phyloP scores from a whole-genome alignment of 768 basidiomycete genomes.

The Epithele typhae region DNA sequence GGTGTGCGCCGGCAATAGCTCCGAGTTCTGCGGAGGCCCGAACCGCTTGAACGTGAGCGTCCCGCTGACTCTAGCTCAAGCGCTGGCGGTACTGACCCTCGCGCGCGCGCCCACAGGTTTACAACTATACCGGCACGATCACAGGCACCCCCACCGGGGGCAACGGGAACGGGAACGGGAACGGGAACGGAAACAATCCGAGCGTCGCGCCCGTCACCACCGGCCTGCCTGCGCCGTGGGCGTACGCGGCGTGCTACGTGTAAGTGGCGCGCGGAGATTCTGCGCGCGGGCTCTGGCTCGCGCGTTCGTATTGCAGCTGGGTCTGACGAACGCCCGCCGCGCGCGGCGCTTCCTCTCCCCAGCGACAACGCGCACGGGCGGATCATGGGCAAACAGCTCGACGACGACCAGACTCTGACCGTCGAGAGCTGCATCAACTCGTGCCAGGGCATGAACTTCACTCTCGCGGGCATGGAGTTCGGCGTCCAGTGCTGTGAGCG shows the following conservation, averaged over 20 bases:
- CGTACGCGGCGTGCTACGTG: slow-evolving; percentile 66
- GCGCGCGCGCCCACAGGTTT: slow-evolving; percentile 26
- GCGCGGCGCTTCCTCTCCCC: neutral
- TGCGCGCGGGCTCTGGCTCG: too few relatives aligned
- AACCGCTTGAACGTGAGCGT: slow-evolving; percentile 47
- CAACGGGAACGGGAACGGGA: slow-evolving; percentile 14
- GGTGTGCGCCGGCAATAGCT: slow-evolving; percentile 56
- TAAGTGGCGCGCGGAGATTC: slow-evolving; percentile 15
- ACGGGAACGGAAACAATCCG: slow-evolving; percentile 9
- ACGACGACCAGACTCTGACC: slow-evolving; percentile 41
- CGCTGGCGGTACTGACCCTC: neutral
- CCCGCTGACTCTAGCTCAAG: neutral
- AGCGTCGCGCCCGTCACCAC: slow-evolving; percentile 42
- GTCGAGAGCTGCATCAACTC: slow-evolving; percentile 57
- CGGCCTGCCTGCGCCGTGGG: slow-evolving; percentile 53
- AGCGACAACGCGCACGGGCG: slow-evolving; percentile 64
- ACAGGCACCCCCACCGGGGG: slow-evolving; percentile 26
- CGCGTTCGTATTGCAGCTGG: too few relatives aligned
- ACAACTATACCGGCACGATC: slow-evolving; percentile 65
- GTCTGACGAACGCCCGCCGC: too few relatives aligned
- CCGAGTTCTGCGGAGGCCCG: slow-evolving; percentile 73
- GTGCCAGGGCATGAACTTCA: slow-evolving; percentile 54
- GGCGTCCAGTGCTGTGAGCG: slow-evolving; percentile 43
- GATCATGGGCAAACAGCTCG: slow-evolving; percentile 41
- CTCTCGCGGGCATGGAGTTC: slow-evolving; percentile 70